phyloP scores from a whole-genome alignment of 208 protist species.

The Leishmania lainsoni region DNA sequence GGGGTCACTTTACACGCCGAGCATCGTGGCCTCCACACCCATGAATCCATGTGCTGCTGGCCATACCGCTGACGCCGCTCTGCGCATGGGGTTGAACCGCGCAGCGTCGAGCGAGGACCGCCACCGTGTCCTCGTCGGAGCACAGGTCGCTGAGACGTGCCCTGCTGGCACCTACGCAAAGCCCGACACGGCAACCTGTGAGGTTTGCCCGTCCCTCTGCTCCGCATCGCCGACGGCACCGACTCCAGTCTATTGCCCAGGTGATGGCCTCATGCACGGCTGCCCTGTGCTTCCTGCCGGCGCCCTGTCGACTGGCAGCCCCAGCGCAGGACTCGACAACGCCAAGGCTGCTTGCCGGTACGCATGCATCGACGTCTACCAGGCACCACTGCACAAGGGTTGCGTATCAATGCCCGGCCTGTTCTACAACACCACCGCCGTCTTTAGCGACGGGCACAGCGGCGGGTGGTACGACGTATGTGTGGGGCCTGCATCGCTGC shows the following conservation, averaged over 20 bases:
- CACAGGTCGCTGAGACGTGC: slow-evolving; percentile 1
- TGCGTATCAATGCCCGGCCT: slow-evolving; percentile 20
- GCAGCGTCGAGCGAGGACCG: background rate
- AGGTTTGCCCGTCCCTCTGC: slow-evolving; percentile 19
- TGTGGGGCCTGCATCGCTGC: slow-evolving; percentile 5
- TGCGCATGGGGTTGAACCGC: background rate
- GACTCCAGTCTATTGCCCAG: slow-evolving; percentile 28
- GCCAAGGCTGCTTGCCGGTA: slow-evolving; percentile 20
- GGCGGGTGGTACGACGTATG: slow-evolving; percentile 19
- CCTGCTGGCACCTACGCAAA: slow-evolving; percentile 18
- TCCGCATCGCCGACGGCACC: background rate
- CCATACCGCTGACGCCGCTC: background rate
- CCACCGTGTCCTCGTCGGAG: background rate
- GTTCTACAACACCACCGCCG: slow-evolving; percentile 22
- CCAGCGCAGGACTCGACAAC: slow-evolving; percentile 1
- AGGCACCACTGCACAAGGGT: slow-evolving; percentile 22
- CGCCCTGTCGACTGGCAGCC: slow-evolving; percentile 13
- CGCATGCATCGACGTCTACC: slow-evolving; percentile 17
- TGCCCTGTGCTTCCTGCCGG: slow-evolving; percentile 17
- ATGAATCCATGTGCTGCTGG: background rate
- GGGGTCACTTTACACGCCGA: slow-evolving; percentile 6
- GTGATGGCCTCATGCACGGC: slow-evolving; percentile 33
- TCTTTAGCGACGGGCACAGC: slow-evolving; percentile 8
- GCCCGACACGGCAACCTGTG: slow-evolving; percentile 6
- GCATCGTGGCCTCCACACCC: background rate